Evolutionary conservation across 2,329 filamentous ascomycete genomes (phyloP).

Genomic region (Phyllosticta ampelicida): DNA sequence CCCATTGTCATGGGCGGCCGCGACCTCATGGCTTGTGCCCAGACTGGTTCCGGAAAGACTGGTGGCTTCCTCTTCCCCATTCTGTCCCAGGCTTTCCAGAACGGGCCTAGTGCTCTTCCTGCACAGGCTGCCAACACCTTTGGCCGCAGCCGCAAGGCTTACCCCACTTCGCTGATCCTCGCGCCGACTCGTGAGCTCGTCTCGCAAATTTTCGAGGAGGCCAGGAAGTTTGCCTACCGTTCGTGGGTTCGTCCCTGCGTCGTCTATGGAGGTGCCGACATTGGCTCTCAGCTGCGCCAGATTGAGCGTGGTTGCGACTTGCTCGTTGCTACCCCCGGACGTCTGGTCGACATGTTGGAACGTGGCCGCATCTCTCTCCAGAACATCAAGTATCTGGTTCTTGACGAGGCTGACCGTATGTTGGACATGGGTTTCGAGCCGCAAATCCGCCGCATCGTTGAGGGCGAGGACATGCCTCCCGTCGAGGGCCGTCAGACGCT

Average conservation of each 20-base stretch:
- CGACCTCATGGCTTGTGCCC: slow-evolving; percentile 98
- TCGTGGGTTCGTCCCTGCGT: slow-evolving; percentile 98
- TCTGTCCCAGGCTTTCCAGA: slow-evolving; percentile 90
- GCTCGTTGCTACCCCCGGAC: slow-evolving; percentile 90
- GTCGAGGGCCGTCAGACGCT: slow-evolving; percentile 84
- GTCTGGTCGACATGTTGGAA: slow-evolving; percentile 96
- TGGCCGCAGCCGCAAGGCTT: slow-evolving; percentile 92
- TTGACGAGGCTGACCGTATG: slow-evolving; percentile 99
- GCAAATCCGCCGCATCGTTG: slow-evolving; percentile 96
- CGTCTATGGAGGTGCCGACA: slow-evolving; percentile 98
- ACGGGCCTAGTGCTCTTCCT: slow-evolving; percentile 65
- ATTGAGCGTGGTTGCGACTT: slow-evolving; percentile 97
- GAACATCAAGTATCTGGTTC: slow-evolving; percentile 98
- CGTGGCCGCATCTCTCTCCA: slow-evolving; percentile 93
- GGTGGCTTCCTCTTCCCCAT: slow-evolving; percentile 99
- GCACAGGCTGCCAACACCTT: slow-evolving; percentile 55
- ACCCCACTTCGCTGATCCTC: slow-evolving; percentile 89
- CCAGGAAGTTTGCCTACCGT: slow-evolving; percentile 96
- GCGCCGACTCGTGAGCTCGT: slow-evolving; percentile 97
- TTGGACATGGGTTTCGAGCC: slow-evolving; percentile 99
- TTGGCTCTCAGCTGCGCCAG: slow-evolving; percentile 93
- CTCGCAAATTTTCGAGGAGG: slow-evolving; percentile 95
- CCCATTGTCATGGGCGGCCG: slow-evolving; percentile 97
- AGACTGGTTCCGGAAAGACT: slow-evolving; percentile 99
- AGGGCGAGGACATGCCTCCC: slow-evolving; percentile 92